These are phyloP conservation scores for Fusarium musae DNA, from an alignment of 2,329 filamentous ascomycete species.

Conservation along the genomic window DNA sequence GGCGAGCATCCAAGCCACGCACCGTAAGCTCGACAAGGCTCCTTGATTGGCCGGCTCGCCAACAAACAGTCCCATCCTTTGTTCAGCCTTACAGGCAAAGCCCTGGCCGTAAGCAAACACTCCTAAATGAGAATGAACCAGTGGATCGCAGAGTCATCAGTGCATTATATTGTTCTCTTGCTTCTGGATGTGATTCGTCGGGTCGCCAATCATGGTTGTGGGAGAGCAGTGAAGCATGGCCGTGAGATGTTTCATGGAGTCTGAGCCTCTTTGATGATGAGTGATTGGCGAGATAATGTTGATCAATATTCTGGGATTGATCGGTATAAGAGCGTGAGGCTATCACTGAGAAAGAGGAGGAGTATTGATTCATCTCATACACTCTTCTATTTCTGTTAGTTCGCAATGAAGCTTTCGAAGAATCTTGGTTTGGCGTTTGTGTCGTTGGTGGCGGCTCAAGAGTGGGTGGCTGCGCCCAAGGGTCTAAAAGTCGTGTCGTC, in stretches of 20 bases:
- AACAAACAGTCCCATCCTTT: background rate
- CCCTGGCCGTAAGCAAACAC: background rate
- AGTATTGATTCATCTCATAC: background rate
- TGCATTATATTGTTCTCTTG: background rate
- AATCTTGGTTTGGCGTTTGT: background rate
- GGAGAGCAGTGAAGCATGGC: background rate
- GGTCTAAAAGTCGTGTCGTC: constrained; percentile 8
- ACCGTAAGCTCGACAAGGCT: background rate
- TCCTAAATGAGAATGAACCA: background rate
- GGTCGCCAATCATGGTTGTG: constrained; percentile 9
- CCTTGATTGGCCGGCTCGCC: constrained; percentile 3
- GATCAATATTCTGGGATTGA: background rate
- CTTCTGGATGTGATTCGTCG: background rate
- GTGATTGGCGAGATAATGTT: background rate
- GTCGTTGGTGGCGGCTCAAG: background rate
- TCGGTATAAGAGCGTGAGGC: background rate
- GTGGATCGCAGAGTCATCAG: background rate
- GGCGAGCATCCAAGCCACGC: background rate
- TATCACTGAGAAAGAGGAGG: background rate
- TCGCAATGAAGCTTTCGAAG: background rate
- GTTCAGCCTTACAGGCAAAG: background rate
- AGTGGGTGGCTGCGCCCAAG: background rate
- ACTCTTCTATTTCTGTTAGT: background rate
- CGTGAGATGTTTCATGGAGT: background rate
- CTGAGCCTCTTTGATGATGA: constrained; percentile 9